phyloP scores from a whole-genome alignment of 1,139 yeast genomes.

The Arxiozyma heterogenica region DNA sequence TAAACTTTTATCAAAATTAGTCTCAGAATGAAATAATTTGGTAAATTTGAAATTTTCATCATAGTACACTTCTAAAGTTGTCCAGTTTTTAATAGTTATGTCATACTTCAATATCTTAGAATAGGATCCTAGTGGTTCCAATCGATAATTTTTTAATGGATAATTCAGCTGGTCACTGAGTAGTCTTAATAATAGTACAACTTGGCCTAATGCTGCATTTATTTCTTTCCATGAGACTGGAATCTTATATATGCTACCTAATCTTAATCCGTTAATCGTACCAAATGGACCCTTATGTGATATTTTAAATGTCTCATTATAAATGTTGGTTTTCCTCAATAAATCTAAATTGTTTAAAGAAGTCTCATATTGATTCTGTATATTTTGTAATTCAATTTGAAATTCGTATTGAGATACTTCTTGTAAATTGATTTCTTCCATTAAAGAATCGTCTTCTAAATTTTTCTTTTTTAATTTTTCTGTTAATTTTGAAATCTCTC shows the following conservation, averaged over 20 bases:
- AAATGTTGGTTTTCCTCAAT: constrained; percentile 68
- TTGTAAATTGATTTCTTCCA: constrained; percentile 42
- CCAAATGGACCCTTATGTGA: constrained; percentile 80
- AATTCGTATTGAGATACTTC: constrained; percentile 43
- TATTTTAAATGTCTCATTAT: constrained; percentile 70
- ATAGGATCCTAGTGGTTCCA: constrained; percentile 78
- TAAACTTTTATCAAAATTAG: constrained; percentile 28
- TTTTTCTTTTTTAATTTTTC: constrained; percentile 32
- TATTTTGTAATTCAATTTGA: constrained; percentile 46
- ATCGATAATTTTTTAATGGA: constrained; percentile 47
- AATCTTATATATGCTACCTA: constrained; percentile 54
- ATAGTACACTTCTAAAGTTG: constrained; percentile 29
- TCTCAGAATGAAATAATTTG: constrained; percentile 25
- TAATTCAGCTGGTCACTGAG: constrained; percentile 50
- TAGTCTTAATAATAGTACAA: constrained; percentile 60
- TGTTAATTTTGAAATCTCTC: constrained; percentile 42
- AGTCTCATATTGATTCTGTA: constrained; percentile 52
- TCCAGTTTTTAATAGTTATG: constrained; percentile 26
- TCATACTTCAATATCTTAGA: constrained; percentile 64
- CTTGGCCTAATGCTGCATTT: constrained; percentile 87
- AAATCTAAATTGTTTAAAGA: constrained; percentile 59
- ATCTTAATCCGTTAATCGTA: constrained; percentile 72
- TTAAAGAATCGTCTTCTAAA: constrained; percentile 35
- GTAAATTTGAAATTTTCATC: constrained; percentile 32
- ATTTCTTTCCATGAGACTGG: constrained; percentile 83